Evolutionary conservation across 495 filamentous ascomycete species (phyloP).

Genomic region (Aspergillus haitiensis): DNA sequence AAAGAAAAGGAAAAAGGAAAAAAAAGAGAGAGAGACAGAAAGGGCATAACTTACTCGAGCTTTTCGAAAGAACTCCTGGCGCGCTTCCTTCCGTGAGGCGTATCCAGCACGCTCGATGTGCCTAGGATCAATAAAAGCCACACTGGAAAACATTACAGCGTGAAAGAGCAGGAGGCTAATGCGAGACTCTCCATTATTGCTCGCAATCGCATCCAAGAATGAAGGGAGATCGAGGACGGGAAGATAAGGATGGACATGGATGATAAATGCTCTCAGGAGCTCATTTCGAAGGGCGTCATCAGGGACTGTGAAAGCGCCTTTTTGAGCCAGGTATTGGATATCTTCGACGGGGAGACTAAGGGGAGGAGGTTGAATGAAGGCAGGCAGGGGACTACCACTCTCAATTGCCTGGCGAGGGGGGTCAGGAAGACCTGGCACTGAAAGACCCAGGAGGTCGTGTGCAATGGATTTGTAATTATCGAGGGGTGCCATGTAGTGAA

Average conservation of each 20-base stretch:
- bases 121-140: conserved; percentile 62
- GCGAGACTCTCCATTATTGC: conserved; percentile 45
- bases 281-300: conserved; percentile 57
- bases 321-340: conserved; percentile 56
- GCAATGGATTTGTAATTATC: conserved; percentile 13
- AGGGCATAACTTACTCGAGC: conserved; percentile 38
- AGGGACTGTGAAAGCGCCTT: conserved; percentile 64
- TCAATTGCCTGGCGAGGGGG: neutral
- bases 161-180: conserved; percentile 66
- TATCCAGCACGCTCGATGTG: conserved; percentile 61
- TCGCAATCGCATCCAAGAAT: conserved; percentile 58
- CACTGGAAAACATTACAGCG: conserved; percentile 66
- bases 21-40: no score
- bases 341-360: conserved; percentile 6
- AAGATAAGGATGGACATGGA: conserved; percentile 74
- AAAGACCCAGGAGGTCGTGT: conserved; percentile 10
- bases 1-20: no score
- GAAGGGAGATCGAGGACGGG: conserved; percentile 65
- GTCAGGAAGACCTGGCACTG: conserved; percentile 4
- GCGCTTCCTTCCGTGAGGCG: conserved; percentile 59
- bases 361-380: conserved; percentile 5
- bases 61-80: conserved; percentile 66
- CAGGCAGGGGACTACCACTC: neutral
- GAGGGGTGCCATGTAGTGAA: conserved; percentile 15
- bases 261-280: conserved; percentile 60